phyloP scores from a whole-genome alignment of 352 stramenopile species.

The Pythium aristosporum region DNA sequence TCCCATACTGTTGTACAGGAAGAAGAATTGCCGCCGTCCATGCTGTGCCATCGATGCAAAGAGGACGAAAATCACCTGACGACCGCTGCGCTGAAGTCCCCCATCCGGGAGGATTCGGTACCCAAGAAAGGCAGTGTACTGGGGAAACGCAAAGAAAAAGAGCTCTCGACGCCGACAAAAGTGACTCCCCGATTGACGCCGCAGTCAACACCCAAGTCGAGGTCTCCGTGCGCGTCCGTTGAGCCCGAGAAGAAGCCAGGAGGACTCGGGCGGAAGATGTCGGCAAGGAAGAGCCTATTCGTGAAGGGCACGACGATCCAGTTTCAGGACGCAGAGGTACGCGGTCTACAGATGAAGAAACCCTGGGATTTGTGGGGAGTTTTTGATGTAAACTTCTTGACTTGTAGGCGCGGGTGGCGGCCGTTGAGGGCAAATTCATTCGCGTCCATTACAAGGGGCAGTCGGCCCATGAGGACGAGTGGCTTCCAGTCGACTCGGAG shows the following conservation, averaged over 20 bases:
- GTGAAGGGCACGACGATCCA: constrained; percentile 66
- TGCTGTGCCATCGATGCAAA: constrained; percentile 57
- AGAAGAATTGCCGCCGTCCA: constrained; percentile 44
- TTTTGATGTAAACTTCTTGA: neutral
- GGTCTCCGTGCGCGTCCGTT: constrained; percentile 1
- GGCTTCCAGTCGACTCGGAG: constrained; percentile 42
- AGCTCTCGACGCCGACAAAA: constrained; percentile 31
- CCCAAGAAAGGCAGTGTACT: neutral
- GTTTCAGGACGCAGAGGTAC: constrained; percentile 61
- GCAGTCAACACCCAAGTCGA: constrained; percentile 4
- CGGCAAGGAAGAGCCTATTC: constrained; percentile 44
- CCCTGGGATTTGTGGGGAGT: neutral
- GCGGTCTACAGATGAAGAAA: neutral
- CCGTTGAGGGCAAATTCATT: constrained; percentile 72
- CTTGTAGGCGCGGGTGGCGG: constrained; percentile 55
- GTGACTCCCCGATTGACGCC: constrained; percentile 20
- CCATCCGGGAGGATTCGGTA: neutral
- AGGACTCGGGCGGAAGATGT: constrained; percentile 4
- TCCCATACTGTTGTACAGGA: constrained; percentile 15
- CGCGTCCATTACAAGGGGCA: constrained; percentile 82
- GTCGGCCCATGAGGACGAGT: constrained; percentile 68
- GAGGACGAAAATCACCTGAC: constrained; percentile 14
- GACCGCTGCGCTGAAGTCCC: constrained; percentile 4
- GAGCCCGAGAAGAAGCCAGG: constrained; percentile 10
- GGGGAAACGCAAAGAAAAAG: constrained; percentile 16